phyloP scores from a whole-genome alignment of 129 eudicot genomes.

The Oenanthe sinensis region DNA sequence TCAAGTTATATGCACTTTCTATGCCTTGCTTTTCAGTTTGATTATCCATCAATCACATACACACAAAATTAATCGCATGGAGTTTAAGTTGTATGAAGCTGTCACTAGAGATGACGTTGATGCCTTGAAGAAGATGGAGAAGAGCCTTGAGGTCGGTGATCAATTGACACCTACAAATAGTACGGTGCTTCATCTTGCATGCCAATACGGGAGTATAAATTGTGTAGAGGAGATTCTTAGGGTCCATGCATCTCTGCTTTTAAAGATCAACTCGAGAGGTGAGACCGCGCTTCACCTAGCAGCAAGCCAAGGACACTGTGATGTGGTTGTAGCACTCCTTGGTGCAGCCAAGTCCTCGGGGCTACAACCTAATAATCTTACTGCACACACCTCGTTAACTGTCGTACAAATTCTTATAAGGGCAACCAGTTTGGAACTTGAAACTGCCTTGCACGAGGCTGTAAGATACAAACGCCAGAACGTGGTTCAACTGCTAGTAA shows the following conservation, averaged over 20 bases:
- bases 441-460: not conserved
- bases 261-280: not conserved
- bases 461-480: not conserved
- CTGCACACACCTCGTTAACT: not conserved
- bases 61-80: not conserved
- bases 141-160: not conserved
- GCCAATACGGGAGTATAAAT: not conserved
- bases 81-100: not conserved
- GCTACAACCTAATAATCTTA: not conserved
- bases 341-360: not conserved
- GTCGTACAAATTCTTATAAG: not conserved
- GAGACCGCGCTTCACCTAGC: constrained; percentile 4
- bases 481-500: not conserved
- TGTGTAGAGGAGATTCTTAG: not conserved
- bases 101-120: not conserved
- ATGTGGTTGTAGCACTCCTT: not conserved
- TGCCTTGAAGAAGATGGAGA: not conserved
- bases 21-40: too few relatives aligned
- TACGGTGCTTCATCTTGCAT: not conserved
- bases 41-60: not conserved
- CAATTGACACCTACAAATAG: not conserved
- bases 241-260: not conserved
- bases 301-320: not conserved
- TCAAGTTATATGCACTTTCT: too few relatives aligned
- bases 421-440: not conserved